A percentile compares a stretch with the other conserved stretches of the same genome.
phyloP scores from a whole-genome alignment of 208 protist species.

The Crithidia mellificae region DNA sequence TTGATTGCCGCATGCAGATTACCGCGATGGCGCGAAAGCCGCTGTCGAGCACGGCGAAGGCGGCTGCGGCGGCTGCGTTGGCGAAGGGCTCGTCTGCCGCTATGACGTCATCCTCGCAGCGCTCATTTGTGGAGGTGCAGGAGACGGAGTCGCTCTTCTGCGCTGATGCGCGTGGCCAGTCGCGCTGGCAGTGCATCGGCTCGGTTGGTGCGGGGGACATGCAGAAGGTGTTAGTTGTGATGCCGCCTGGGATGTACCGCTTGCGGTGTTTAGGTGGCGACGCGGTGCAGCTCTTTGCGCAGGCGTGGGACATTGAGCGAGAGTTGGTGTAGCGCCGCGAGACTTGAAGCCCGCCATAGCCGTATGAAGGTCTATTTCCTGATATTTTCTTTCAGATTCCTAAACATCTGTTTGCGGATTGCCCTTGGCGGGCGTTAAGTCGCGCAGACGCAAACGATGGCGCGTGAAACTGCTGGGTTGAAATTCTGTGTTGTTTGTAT shows the following conservation, averaged over 20 bases:
- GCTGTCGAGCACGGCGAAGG: conserved; percentile 3
- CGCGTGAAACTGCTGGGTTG: not conserved
- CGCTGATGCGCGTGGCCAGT: not conserved
- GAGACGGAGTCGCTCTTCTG: conserved; percentile 29
- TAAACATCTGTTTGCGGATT: not conserved
- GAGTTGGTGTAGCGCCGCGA: conserved; percentile 66
- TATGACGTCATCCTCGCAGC: conserved; percentile 20
- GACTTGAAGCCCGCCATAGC: too few relatives aligned
- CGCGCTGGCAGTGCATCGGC: conserved; percentile 41
- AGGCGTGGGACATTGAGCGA: conserved; percentile 80
- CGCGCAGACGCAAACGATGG: too few relatives aligned
- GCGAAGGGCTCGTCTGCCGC: conserved; percentile 7
- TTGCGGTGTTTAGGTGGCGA: conserved; percentile 51
- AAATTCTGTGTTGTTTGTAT: too few relatives aligned
- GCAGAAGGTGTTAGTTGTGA: conserved; percentile 46
- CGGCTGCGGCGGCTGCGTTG: not conserved
- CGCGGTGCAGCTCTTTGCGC: conserved; percentile 71
- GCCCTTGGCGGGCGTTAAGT: too few relatives aligned
- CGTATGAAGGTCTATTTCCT: not conserved
- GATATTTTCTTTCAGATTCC: not conserved
- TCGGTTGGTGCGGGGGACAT: conserved; percentile 35
- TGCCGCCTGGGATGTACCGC: conserved; percentile 70
- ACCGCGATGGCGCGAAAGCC: conserved; percentile 48
- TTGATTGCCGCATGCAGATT: conserved; percentile 77
- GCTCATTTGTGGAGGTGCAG: conserved; percentile 40